A percentile compares a stretch with the other conserved stretches of the same genome.
phyloP scores from a whole-genome alignment of 106 monocot species.

The Acorus calamus region DNA sequence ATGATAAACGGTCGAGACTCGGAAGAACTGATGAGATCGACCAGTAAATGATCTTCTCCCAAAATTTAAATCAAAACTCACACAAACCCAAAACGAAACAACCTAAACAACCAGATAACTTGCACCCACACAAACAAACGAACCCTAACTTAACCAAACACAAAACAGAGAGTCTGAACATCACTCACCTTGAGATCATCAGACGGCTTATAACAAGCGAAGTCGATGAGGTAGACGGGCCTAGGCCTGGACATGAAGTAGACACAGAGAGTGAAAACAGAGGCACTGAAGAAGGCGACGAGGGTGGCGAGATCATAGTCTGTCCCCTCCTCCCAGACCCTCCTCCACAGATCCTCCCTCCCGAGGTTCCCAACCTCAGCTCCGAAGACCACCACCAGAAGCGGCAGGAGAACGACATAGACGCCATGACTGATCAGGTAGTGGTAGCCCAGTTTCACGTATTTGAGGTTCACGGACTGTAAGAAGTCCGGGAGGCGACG shows the following conservation, averaged over 20 bases:
- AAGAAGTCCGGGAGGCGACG: constrained; percentile 84
- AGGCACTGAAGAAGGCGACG: constrained; percentile 58
- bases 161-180: too few species aligned
- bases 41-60: too few species aligned
- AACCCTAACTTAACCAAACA: too few species aligned
- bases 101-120: too few species aligned
- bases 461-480: constrained; percentile 96
- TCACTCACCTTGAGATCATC: constrained; percentile 71
- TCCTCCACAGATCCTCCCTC: constrained; percentile 69
- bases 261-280: constrained; percentile 60
- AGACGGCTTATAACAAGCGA: constrained; percentile 78
- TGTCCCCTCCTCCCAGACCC: constrained; percentile 62
- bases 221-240: constrained; percentile 83
- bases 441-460: constrained; percentile 89
- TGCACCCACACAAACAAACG: too few species aligned
- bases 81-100: too few species aligned
- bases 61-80: too few species aligned
- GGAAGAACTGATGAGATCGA: too few species aligned
- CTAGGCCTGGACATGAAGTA: constrained; percentile 74
- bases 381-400: constrained; percentile 62
- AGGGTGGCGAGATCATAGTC: constrained; percentile 81
- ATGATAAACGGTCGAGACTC: too few species aligned
- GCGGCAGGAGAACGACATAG: constrained; percentile 66
- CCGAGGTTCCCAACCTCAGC: constrained; percentile 84
- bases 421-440: constrained; percentile 83